Percentiles rank a stretch among this genome's conserved stretches.
These are phyloP conservation scores for Tylopilus sp. DNA, from an alignment of 768 basidiomycete genomes.

Conservation along the genomic window DNA sequence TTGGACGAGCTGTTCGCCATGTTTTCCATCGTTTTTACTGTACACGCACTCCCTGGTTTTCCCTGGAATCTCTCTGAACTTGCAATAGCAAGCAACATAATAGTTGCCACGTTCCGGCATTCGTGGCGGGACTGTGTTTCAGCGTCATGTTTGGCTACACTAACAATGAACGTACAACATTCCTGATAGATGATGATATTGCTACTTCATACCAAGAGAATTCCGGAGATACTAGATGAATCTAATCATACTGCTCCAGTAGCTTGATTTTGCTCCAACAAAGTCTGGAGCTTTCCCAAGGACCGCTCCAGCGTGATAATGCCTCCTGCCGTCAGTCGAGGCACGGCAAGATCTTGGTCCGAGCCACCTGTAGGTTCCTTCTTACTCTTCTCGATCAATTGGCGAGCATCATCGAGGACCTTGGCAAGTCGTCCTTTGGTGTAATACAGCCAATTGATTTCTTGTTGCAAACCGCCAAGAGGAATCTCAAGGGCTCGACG, in stretches of 20 bases:
- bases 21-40: conserved; percentile 21
- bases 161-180: conserved; percentile 27
- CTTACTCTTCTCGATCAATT: conserved; percentile 69
- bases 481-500: conserved; percentile 85
- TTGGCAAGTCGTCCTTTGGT: conserved; percentile 60
- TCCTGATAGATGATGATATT: conserved; percentile 26
- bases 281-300: conserved; percentile 57
- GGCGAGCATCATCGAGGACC: conserved; percentile 59
- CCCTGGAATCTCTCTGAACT: conserved; percentile 1
- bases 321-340: conserved; percentile 75
- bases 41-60: conserved; percentile 9
- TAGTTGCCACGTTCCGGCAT: conserved; percentile 3
- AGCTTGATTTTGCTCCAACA: conserved; percentile 29
- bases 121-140: conserved; percentile 1
- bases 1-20: conserved; percentile 10
- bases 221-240: conserved; percentile 11
- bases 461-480: conserved; percentile 63
- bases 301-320: conserved; percentile 77
- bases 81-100: conserved; percentile 3
- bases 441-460: conserved; percentile 74
- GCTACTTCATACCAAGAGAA: conserved; percentile 19
- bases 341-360: conserved; percentile 54
- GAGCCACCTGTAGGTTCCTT: conserved; percentile 21
- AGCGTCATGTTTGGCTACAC: conserved; percentile 14
- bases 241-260: conserved; percentile 15